Evolutionary conservation across 2,329 filamentous ascomycete genomes (phyloP), one percentile per base, ranked within the genome.

Genomic region (Graphilbum sp.): DNA sequence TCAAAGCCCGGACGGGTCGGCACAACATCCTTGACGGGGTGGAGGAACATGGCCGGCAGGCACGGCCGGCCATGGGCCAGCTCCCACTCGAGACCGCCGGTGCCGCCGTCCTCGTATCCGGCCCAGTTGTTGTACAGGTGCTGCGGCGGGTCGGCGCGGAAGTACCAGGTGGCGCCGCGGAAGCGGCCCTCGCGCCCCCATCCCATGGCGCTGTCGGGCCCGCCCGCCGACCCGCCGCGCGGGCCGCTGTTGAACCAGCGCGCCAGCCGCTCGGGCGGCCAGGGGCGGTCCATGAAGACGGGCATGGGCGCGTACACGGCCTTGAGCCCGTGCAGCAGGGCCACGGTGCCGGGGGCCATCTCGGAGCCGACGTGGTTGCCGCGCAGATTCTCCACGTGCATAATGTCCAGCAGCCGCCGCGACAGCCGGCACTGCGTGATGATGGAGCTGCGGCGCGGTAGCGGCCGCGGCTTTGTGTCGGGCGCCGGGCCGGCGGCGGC

Each of bases 321-420:
- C 58, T 88, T 88, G 35, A 87, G 63, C 6, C 83, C 81, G 52
- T 90, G 80, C 44, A 85, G 71, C 16, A 88, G 64, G 0, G 79
- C 74, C 20, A 79, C 70, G 0, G 79, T 79, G 39, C 79, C 75
- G 1, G 80, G 74, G 43, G 76, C 80, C 80, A 88, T 86, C 53
- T 88, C 82, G 0, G 80, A 81, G 41, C 78, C 79, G 49, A 87
- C 75, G 51, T 85, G 79, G 49, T 80, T 79, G 45, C 79, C 78
- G 13, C 70, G 66, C 45, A 79, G 63, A 38, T 81, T 82, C 54
- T 87, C 83, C 25, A 73, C 67, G 51, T 88, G 80, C 80, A 87
- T 87, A 44, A 76, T 67, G 46, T 83, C 69, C 25, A 88, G 62
- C 2, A 88, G 63, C 21, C 68, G 69, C 52, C 75, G 79, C 15